Conservation (phyloP, 331 rosid genomes). For the Phaseolus coccineus region DNA sequence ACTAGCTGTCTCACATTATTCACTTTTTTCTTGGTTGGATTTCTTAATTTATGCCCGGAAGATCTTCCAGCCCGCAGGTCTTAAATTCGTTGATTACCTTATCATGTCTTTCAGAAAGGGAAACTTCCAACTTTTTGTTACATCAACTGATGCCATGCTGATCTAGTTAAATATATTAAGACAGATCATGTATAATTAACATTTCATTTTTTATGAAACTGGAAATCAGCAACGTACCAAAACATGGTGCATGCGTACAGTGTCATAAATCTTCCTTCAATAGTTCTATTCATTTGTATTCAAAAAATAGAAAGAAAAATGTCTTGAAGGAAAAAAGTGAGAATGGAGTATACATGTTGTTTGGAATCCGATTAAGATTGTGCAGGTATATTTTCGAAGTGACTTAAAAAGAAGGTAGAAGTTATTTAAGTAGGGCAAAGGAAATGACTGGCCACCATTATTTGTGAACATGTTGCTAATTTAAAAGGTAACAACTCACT, state of each 20-base stretch:
- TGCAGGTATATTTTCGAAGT: background rate
- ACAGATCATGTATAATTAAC: background rate
- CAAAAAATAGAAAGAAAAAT: too few relatives aligned
- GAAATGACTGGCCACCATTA: conserved; percentile 48
- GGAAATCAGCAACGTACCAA: background rate
- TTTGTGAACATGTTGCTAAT: background rate
- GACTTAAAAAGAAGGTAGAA: conserved; percentile 15
- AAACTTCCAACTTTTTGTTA: conserved; percentile 31
- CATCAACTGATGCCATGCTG: background rate
- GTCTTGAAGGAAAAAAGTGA: background rate
- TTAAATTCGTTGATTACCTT: conserved; percentile 38
- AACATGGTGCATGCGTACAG: background rate
- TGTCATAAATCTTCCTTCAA: background rate
- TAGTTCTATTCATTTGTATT: too few relatives aligned
- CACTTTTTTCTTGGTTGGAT: conserved; percentile 37
- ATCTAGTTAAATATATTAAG: conserved; percentile 5
- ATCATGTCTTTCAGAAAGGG: conserved; percentile 40
- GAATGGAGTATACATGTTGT: background rate
- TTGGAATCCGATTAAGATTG: conserved; percentile 6
- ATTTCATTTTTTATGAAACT: background rate
- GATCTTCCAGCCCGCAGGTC: conserved; percentile 32
- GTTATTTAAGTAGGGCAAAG: conserved; percentile 33
- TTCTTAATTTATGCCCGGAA: conserved; percentile 31
- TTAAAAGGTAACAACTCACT: conserved; percentile 42
- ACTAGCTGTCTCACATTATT: conserved; percentile 32